Conservation (phyloP, 139 green algal genomes). For the Eudorina sp. region DNA sequence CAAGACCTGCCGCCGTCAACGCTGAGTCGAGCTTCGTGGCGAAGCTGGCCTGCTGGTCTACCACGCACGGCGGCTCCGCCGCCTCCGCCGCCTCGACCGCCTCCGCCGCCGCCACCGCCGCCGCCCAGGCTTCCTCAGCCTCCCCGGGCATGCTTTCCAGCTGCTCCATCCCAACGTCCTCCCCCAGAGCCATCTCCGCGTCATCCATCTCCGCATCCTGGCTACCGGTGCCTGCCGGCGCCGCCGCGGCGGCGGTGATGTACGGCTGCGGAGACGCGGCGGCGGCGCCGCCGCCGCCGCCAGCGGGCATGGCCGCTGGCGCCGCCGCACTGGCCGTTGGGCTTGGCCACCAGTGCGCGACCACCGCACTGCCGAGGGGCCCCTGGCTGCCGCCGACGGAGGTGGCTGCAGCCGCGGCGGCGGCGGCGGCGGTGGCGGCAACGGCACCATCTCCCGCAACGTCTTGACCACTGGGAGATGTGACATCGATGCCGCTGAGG, state of each 20-base stretch:
- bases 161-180: constrained; percentile 24
- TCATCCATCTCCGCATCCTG: not conserved
- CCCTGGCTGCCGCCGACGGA: too few species aligned
- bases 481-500: not conserved
- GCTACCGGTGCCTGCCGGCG: not conserved
- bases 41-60: not conserved
- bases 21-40: not conserved
- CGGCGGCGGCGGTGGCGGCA: too few species aligned
- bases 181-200: constrained; percentile 2
- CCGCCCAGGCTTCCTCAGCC: constrained; percentile 38
- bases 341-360: too few species aligned
- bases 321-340: too few species aligned
- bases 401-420: too few species aligned
- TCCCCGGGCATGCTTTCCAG: constrained; percentile 37
- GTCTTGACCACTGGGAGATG: too few species aligned
- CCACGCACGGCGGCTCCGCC: not conserved
- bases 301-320: too few species aligned
- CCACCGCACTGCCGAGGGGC: too few species aligned
- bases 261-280: not conserved
- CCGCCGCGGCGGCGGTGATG: not conserved
- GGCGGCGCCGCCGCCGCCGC: not conserved
- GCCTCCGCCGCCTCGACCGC: not conserved
- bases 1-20: not conserved
- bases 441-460: too few species aligned
- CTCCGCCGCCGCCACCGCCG: not conserved